Evolutionary conservation across 139 green algal genomes (phyloP), one percentile per base, ranked within the genome.

Genomic region (Asterochloris erici): DNA sequence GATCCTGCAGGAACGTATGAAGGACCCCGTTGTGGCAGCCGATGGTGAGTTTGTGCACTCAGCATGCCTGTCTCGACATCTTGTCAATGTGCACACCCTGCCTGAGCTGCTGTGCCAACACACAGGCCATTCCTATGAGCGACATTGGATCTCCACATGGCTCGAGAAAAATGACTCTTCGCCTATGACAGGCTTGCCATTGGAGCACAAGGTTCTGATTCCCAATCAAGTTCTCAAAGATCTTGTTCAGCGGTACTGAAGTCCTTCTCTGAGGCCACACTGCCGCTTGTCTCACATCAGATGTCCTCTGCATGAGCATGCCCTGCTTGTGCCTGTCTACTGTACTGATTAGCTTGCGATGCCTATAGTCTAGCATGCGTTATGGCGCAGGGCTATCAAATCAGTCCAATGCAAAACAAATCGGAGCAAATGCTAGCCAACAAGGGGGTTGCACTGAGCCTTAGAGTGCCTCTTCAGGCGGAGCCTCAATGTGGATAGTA

Each of bases 21-120:
- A 21, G 0, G 79, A 84, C n/a, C 84, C 84, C 63, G 83, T 86
- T 9, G 73, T 86, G 21, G 83, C 83, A 62, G 78, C 77, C 27
- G 83, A 86, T 80, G 81, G 84, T 24, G 24, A 1, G 70, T 26
- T 29, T 24, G 23, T 76, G 70, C 70, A 47, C 4, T 2, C 23
- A 76, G 24, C 70, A 27, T 28, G 21, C 23, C 21, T 47, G 19
- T 26, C 24, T 54, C 29, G 10, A 15, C 17, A 28, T 28, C 17
- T 54, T 76, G 62, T 1, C 19, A 26, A 76, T 19, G 38, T 79
- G 29, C 28, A 29, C 28, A 63, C 0, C 29, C 10, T 26, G 0
- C 1, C n/a, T 63, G 74, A n/a, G 27, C 27, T 21, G 23, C 24
- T 66, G 14, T 24, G 63, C 2, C 74, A 28, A 29, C 27, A 79